Conservation (phyloP, 176 grass and related monocot genomes). For the Musa schizocarpa region DNA sequence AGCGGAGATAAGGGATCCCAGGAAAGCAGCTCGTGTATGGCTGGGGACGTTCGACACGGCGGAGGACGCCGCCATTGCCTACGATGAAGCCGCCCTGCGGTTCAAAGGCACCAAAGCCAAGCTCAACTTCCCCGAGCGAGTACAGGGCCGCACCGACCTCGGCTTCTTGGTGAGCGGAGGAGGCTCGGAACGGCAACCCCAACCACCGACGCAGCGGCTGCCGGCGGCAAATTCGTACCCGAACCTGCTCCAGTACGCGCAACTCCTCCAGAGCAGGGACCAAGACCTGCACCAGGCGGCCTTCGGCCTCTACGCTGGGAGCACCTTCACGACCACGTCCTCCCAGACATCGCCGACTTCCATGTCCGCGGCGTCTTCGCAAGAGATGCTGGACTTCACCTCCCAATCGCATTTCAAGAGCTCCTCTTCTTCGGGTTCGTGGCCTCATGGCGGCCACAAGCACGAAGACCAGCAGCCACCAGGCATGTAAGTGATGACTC, state of each 20-base stretch:
- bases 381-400: not conserved
- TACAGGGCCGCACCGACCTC: not conserved
- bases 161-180: not conserved
- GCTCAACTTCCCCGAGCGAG: not conserved
- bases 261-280: not conserved
- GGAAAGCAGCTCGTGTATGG: not conserved
- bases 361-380: not conserved
- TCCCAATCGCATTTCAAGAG: not conserved
- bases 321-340: not conserved
- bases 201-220: not conserved
- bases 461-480: not conserved
- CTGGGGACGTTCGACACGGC: conserved; percentile 1
- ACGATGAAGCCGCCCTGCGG: not conserved
- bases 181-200: not conserved
- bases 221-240: not conserved
- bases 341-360: not conserved
- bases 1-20: not conserved
- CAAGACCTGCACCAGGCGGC: not conserved
- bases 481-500: too few relatives aligned
- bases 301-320: not conserved
- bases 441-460: not conserved
- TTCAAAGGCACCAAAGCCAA: conserved; percentile 1
- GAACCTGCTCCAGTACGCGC: not conserved
- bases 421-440: not conserved
- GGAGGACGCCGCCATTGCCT: not conserved